phyloP scores from a whole-genome alignment of 176 grass and related monocot genomes.

The Otatea glauca region DNA sequence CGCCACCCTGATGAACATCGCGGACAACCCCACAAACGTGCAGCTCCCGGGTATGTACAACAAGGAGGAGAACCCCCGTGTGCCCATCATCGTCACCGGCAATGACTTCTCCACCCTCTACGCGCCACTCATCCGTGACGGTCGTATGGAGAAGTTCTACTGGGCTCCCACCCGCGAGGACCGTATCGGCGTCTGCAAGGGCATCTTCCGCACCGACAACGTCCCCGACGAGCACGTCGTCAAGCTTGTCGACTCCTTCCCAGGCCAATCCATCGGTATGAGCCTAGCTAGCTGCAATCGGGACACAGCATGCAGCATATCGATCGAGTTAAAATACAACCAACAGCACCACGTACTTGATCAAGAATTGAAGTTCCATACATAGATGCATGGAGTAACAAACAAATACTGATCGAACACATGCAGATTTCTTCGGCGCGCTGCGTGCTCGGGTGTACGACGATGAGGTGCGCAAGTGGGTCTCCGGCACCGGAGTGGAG shows the following conservation, averaged over 20 bases:
- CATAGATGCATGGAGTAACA: background rate
- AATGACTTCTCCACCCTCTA: conserved; percentile 98
- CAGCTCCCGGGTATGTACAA: conserved; percentile 98
- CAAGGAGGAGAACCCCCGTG: conserved; percentile 90
- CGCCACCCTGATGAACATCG: conserved; percentile 99
- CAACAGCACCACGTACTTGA: background rate
- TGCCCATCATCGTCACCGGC: conserved; percentile 91
- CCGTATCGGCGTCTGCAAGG: conserved; percentile 69
- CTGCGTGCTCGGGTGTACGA: conserved; percentile 83
- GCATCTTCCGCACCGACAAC: conserved; percentile 78
- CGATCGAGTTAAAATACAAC: background rate
- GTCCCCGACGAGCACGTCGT: conserved; percentile 50
- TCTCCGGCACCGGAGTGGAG: conserved; percentile 46
- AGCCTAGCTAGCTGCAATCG: conserved; percentile 11
- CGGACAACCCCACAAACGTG: conserved; percentile 95
- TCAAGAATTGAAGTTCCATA: background rate
- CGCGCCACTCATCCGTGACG: conserved; percentile 91
- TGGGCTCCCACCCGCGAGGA: conserved; percentile 94
- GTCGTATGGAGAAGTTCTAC: conserved; percentile 99
- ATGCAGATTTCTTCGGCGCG: conserved; percentile 84
- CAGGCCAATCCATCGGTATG: conserved; percentile 90
- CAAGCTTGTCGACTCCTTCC: conserved; percentile 77
- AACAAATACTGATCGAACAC: background rate
- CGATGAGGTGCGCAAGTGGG: conserved; percentile 85
- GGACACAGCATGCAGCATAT: no score